These are phyloP conservation scores for Coniosporium tulheliwenetii DNA, from an alignment of 2,329 filamentous ascomycete species.

Conservation along the genomic window DNA sequence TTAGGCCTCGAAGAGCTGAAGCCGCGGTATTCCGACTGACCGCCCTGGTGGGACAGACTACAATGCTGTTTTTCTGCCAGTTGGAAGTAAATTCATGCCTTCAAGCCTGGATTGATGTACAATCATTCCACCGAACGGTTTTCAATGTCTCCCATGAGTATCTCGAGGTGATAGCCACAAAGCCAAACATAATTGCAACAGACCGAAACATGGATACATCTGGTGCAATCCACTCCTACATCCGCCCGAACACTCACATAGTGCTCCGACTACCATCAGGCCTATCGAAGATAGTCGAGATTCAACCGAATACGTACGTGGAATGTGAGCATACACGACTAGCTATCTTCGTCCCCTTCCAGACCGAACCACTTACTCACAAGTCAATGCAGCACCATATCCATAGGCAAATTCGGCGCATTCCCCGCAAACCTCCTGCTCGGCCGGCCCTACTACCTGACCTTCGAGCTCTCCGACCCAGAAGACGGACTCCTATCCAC, in stretches of 20 bases:
- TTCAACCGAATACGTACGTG: slow-evolving; percentile 50
- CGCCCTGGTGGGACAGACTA: too few species aligned
- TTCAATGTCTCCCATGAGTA: too few species aligned
- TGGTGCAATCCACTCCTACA: slow-evolving; percentile 23
- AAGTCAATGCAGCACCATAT: slow-evolving; percentile 49
- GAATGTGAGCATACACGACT: slow-evolving; percentile 9
- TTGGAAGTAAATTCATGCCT: too few species aligned
- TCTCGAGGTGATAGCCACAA: too few species aligned
- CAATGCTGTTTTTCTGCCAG: too few species aligned
- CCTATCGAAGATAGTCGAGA: slow-evolving; percentile 39
- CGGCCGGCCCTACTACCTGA: slow-evolving; percentile 80
- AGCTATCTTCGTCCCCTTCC: slow-evolving; percentile 4
- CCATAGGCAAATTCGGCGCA: slow-evolving; percentile 80
- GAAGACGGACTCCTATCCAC: slow-evolving; percentile 46
- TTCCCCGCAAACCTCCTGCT: slow-evolving; percentile 84
- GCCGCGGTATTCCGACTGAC: too few species aligned
- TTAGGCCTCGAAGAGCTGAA: too few species aligned
- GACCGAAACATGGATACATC: too few species aligned
- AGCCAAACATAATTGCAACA: too few species aligned
- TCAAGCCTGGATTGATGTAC: too few species aligned
- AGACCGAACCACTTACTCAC: slow-evolving; percentile 1
- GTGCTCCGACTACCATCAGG: slow-evolving; percentile 43
- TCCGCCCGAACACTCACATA: slow-evolving; percentile 35
- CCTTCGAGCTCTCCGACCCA: slow-evolving; percentile 74
- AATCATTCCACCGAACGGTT: too few species aligned